phyloP scores from a whole-genome alignment of 768 basidiomycete species.

The Sporobolomyces pararoseus region DNA sequence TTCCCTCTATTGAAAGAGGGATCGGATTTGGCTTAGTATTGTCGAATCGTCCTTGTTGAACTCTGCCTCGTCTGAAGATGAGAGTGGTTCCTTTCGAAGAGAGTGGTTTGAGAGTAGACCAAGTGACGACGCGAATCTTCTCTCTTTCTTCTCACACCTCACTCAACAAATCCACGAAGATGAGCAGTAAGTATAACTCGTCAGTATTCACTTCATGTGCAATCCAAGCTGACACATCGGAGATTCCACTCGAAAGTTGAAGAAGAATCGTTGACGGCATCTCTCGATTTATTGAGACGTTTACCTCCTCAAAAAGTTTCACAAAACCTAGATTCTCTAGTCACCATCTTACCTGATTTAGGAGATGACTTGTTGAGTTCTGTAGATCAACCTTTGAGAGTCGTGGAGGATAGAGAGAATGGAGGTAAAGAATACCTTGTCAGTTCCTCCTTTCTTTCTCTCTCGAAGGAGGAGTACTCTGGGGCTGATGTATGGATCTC shows the following conservation, averaged over 20 bases:
- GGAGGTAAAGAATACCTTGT: slow-evolving; percentile 86
- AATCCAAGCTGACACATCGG: background rate
- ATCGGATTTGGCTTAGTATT: slow-evolving; percentile 29
- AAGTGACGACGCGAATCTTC: background rate
- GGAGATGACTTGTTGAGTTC: slow-evolving; percentile 91
- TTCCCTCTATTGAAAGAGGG: background rate
- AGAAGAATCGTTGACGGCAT: slow-evolving; percentile 27
- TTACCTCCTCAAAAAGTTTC: slow-evolving; percentile 87
- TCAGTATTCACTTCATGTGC: background rate
- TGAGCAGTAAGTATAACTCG: slow-evolving; percentile 1
- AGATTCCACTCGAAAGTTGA: background rate
- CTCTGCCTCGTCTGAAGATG: background rate
- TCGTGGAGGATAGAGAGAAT: slow-evolving; percentile 66
- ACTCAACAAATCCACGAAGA: background rate
- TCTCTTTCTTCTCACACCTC: background rate
- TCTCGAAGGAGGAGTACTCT: slow-evolving; percentile 58
- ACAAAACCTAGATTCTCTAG: slow-evolving; percentile 76
- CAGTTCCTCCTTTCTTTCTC: slow-evolving; percentile 88
- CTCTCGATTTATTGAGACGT: slow-evolving; percentile 85
- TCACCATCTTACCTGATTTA: slow-evolving; percentile 80
- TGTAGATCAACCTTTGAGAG: slow-evolving; percentile 87
- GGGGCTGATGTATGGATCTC: background rate
- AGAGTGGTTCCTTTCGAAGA: background rate
- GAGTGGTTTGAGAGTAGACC: background rate
- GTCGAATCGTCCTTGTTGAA: background rate